phyloP scores from a whole-genome alignment of 73 alveolate genomes.

The Stentor coeruleus region DNA sequence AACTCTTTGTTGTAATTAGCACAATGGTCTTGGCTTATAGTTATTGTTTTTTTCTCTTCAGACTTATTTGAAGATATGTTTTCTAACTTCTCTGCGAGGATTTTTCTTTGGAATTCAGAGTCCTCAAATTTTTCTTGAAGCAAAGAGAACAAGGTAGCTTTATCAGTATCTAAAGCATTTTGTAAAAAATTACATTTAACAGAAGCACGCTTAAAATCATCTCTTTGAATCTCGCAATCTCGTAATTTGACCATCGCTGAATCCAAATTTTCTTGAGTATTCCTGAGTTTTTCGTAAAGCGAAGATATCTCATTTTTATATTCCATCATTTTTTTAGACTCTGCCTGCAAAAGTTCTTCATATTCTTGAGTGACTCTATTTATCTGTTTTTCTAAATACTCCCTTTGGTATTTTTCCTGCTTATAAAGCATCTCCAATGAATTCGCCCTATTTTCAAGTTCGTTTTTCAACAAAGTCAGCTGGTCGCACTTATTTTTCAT shows the following conservation, averaged over 20 bases:
- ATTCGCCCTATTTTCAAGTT: neutral
- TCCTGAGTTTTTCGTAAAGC: neutral
- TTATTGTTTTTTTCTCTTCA: neutral
- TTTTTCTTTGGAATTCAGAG: conserved; percentile 15
- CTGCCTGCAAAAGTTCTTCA: neutral
- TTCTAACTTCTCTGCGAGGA: conserved; percentile 17
- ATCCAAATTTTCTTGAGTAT: neutral
- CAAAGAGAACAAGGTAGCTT: neutral
- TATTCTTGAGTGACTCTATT: conserved; percentile 4
- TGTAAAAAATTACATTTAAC: neutral
- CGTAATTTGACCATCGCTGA: neutral
- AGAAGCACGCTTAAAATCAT: neutral
- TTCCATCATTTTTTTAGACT: neutral
- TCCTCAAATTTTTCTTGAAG: conserved; percentile 20
- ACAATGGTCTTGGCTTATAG: too few relatives aligned
- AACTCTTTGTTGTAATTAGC: neutral
- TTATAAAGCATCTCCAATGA: conserved; percentile 3
- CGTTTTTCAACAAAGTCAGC: neutral
- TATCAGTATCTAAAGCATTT: neutral
- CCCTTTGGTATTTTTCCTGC: conserved; percentile 20
- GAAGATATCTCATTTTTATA: neutral
- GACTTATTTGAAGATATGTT: neutral
- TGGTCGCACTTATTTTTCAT: neutral
- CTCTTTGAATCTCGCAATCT: neutral
- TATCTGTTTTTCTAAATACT: neutral